Evolutionary conservation across 2,329 filamentous ascomycete genomes (phyloP).

Genomic region (Simplicillium sp.): DNA sequence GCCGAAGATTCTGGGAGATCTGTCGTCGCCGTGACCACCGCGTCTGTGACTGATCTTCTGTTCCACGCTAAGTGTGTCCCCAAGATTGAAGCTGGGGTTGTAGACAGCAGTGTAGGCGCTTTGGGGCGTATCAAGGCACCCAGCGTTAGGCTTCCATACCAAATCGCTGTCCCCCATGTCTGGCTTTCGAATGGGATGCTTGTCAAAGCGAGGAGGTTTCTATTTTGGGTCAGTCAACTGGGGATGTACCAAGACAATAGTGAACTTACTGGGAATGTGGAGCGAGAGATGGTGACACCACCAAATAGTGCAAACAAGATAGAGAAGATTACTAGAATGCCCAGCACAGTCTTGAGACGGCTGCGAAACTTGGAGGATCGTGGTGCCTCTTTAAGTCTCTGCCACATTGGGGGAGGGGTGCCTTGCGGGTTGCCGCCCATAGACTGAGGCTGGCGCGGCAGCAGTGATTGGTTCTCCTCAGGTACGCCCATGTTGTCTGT

Average conservation of each 20-base stretch:
- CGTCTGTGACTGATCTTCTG: slow-evolving; percentile 22
- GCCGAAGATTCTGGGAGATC: slow-evolving; percentile 30
- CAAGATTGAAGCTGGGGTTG: slow-evolving; percentile 22
- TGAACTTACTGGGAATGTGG: slow-evolving; percentile 18
- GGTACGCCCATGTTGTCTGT: slow-evolving; percentile 28
- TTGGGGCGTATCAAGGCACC: slow-evolving; percentile 16
- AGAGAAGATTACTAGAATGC: slow-evolving; percentile 21
- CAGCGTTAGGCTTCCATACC: slow-evolving; percentile 14
- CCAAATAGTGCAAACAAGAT: slow-evolving; percentile 19
- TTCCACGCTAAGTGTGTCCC: slow-evolving; percentile 26
- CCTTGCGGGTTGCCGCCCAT: slow-evolving; percentile 26
- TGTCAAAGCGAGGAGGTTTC: slow-evolving; percentile 11
- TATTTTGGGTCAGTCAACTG: background rate
- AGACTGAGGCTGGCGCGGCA: slow-evolving; percentile 34
- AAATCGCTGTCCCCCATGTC: slow-evolving; percentile 12
- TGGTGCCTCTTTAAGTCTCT: slow-evolving; percentile 15
- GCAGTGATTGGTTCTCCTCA: slow-evolving; percentile 32
- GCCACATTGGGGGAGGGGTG: slow-evolving; percentile 16
- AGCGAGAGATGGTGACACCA: slow-evolving; percentile 9
- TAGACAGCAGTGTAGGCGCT: slow-evolving; percentile 9
- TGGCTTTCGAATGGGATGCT: slow-evolving; percentile 14
- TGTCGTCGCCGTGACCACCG: slow-evolving; percentile 10
- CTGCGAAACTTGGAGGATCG: slow-evolving; percentile 12
- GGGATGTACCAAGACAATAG: background rate
- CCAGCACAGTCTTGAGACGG: slow-evolving; percentile 19